Evolutionary conservation across 805 yeast species (phyloP), one percentile per base, ranked within the genome.

Genomic region (Grigorovia transvaalensis): DNA sequence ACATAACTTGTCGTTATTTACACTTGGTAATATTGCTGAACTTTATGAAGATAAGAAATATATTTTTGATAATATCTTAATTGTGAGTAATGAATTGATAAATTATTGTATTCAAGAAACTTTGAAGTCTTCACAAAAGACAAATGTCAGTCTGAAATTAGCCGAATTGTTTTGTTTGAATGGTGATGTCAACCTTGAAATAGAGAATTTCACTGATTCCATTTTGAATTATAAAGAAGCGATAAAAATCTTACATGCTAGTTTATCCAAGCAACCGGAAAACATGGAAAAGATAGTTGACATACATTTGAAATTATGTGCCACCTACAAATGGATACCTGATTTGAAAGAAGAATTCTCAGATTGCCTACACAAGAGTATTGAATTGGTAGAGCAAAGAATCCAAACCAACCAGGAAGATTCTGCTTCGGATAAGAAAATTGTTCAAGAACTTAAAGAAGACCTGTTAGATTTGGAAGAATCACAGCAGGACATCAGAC

Each of bases 181-280:
- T 17, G 98, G 98, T 35, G 97, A 91, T 63, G 85, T 90, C 9
- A 84, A 96, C 0, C 72, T 90, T 45, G 99, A 91, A 63, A 79
- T 93, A 1, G 97, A 91, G 59, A 87, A 88, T 66, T 89, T 89
- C 66, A 69, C 73, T 15, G 95, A 88, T 65, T 87, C 96, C 0
- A 77, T 84, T 0, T 70, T 71, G 18, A 96, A 90, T 65, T 79
- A 88, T 52, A 70, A 74, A 47, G 68, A 77, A 18, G 74, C 88
- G 44, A 72, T 86, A 38, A 68, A 76, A 30, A 67, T 56, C 27
- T 51, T 33, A n/a, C n/a, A n/a, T n/a, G 33, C 8, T 17, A 35
- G 15, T 18, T 27, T 50, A 15, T 20, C 51, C 8, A 47, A 45
- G 30, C 45, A 50, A 83, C 45, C 76, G 86, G 47, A 47, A 33